phyloP scores from a whole-genome alignment of 192 early-diverging fungal genomes.

The Chytriomyces sp. region DNA sequence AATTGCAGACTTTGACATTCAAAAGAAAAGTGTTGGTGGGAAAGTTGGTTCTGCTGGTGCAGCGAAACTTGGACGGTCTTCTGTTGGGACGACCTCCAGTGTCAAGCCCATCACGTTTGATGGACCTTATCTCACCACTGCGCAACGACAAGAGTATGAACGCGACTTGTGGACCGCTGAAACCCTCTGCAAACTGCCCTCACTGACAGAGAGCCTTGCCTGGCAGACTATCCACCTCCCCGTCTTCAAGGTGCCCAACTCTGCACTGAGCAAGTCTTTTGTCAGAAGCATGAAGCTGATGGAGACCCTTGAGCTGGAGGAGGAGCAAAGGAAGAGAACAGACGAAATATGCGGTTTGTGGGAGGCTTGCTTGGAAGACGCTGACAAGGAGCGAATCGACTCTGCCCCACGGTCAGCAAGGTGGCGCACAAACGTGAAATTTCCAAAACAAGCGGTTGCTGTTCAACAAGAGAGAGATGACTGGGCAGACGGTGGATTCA shows the following conservation, averaged over 20 bases:
- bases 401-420: no score
- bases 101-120: not conserved
- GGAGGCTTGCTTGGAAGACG: no score
- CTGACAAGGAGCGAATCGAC: no score
- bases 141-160: conserved; percentile 28
- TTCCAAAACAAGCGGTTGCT: no score
- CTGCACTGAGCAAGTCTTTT: conserved; percentile 19
- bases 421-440: no score
- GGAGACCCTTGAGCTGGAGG: conserved; percentile 30
- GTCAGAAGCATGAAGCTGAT: conserved; percentile 41
- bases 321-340: conserved; percentile 13
- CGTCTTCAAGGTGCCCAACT: conserved; percentile 18
- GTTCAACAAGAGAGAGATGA: no score
- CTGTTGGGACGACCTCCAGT: not conserved
- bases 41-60: conserved; percentile 23
- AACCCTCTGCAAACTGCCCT: conserved; percentile 9
- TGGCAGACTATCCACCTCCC: conserved; percentile 41
- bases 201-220: not conserved
- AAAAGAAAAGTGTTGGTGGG: conserved; percentile 29
- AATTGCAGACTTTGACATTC: conserved; percentile 51
- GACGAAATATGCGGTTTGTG: no score
- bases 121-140: conserved; percentile 18
- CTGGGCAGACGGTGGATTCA: no score
- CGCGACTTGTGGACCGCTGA: conserved; percentile 1
- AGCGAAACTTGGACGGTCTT: not conserved